These are phyloP conservation scores for Fraxinus nigra DNA, from an alignment of 305 asterid genomes.

Conservation along the genomic window DNA sequence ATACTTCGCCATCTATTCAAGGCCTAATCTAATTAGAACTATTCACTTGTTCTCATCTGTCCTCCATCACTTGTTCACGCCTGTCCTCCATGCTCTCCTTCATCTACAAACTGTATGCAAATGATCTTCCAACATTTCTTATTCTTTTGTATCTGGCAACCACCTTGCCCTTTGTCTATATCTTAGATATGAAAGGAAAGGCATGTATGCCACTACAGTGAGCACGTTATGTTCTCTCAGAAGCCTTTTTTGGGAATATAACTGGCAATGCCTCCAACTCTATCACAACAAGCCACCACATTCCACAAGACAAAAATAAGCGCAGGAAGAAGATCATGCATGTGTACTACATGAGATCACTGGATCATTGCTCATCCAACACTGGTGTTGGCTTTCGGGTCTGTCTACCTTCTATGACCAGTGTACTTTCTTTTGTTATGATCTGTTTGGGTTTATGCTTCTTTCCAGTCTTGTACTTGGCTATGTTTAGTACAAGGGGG, in stretches of 20 bases:
- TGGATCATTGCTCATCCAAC: neutral
- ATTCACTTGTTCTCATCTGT: neutral
- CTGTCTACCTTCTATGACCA: neutral
- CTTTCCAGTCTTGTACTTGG: neutral
- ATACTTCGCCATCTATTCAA: neutral
- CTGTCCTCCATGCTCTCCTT: neutral
- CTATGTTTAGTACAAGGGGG: neutral
- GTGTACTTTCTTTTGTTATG: neutral
- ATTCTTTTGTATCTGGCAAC: neutral
- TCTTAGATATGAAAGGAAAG: neutral
- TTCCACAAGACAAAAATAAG: neutral
- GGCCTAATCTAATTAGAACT: neutral
- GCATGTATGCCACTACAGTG: neutral
- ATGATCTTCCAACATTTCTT: neutral
- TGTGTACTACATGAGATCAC: neutral
- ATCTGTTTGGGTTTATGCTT: neutral
- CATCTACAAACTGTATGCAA: too few relatives aligned
- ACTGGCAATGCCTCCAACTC: neutral
- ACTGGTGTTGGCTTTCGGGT: neutral
- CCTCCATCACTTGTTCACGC: too few relatives aligned
- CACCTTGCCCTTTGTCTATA: neutral
- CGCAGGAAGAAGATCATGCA: neutral
- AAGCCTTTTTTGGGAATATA: neutral
- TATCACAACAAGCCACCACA: neutral
- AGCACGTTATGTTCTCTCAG: neutral